Conservation (phyloP, 2,329 filamentous ascomycete species). For the Arthrinium phaeospermum region DNA sequence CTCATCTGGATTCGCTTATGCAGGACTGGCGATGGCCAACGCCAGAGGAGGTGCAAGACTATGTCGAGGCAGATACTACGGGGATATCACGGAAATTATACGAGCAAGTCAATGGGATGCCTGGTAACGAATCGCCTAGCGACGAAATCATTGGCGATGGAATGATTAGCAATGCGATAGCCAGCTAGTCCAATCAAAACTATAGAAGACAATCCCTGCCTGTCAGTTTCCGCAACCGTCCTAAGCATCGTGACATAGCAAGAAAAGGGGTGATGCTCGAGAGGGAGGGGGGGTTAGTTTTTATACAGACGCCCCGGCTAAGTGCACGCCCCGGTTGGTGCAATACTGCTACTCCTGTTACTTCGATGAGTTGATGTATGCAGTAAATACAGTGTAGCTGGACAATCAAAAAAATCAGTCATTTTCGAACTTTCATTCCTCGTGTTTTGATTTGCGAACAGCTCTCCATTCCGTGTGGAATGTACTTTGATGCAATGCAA, state of each 20-base stretch:
- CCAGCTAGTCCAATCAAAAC: not conserved
- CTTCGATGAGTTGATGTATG: not conserved
- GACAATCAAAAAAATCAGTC: not conserved
- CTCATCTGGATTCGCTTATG: slow-evolving; percentile 28
- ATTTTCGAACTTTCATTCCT: not conserved
- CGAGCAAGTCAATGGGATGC: not conserved
- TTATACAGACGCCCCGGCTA: not conserved
- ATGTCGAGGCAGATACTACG: slow-evolving; percentile 30
- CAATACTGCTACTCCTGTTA: not conserved
- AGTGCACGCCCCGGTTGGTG: not conserved
- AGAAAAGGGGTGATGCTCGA: no score
- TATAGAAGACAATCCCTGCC: not conserved
- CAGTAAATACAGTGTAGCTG: not conserved
- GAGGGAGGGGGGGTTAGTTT: not conserved
- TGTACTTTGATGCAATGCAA: not conserved
- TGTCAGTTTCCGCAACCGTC: not conserved
- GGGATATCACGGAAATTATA: slow-evolving; percentile 26
- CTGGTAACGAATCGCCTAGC: not conserved
- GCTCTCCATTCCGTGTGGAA: not conserved
- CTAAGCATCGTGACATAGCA: not conserved
- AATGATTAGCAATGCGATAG: not conserved
- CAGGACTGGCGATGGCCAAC: slow-evolving; percentile 39
- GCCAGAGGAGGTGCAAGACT: slow-evolving; percentile 34
- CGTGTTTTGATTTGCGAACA: not conserved
- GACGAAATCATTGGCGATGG: not conserved